phyloP scores from a whole-genome alignment of 257 asterid species.

The Craterostigma plantagineum region DNA sequence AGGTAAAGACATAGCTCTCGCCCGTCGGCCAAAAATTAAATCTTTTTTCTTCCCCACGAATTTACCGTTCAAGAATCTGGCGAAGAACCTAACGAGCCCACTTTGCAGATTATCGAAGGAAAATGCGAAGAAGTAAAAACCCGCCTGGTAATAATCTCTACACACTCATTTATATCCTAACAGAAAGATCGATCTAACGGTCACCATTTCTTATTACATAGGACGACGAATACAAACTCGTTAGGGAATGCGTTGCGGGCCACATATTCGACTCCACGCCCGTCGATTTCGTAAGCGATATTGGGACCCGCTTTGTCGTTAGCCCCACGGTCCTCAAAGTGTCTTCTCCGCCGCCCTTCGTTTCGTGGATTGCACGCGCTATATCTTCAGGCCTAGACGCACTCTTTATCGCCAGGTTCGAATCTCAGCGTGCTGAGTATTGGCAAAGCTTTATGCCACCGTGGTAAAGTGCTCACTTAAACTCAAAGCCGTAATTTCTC shows the following conservation, averaged over 20 bases:
- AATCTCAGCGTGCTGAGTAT: slow-evolving; percentile 75
- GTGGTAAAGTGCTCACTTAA: slow-evolving; percentile 27
- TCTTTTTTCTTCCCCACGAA: background rate
- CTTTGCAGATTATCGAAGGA: slow-evolving; percentile 73
- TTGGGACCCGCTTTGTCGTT: slow-evolving; percentile 60
- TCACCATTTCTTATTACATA: slow-evolving; percentile 11
- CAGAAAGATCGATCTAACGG: too few species aligned
- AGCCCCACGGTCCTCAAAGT: slow-evolving; percentile 55
- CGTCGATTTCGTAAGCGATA: slow-evolving; percentile 72
- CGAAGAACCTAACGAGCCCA: slow-evolving; percentile 8
- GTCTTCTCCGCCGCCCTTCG: slow-evolving; percentile 53
- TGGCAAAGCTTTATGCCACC: slow-evolving; percentile 90
- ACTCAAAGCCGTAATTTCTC: background rate
- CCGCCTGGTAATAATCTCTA: slow-evolving; percentile 25
- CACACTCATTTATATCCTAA: too few species aligned
- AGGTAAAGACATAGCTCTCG: slow-evolving; percentile 31
- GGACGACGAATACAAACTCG: slow-evolving; percentile 63
- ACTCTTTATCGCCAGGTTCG: slow-evolving; percentile 62
- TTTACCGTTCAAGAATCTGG: too few species aligned
- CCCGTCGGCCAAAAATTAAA: background rate
- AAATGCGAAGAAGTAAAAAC: slow-evolving; percentile 32
- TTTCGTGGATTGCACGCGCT: slow-evolving; percentile 57
- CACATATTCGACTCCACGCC: slow-evolving; percentile 81
- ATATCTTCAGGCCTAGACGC: slow-evolving; percentile 63
- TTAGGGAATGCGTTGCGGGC: slow-evolving; percentile 73